Conservation (phyloP, 768 basidiomycete genomes). For the Auricularia heimuer region DNA sequence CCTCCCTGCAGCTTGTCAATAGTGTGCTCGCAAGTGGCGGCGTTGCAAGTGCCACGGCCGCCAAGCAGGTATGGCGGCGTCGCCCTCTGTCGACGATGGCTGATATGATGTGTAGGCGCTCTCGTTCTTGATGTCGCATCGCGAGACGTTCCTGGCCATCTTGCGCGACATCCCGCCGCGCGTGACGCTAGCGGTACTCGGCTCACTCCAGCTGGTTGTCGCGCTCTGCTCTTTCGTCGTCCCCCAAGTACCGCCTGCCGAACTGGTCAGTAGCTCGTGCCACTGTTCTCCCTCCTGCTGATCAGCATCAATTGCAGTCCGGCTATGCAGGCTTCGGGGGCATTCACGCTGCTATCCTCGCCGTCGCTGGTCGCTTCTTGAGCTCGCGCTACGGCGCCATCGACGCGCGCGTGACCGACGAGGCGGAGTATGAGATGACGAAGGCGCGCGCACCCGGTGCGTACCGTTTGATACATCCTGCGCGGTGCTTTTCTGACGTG, state of each 20-base stretch:
- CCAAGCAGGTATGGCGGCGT: slow-evolving; percentile 47
- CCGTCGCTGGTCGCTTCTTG: slow-evolving; percentile 63
- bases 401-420: slow-evolving; percentile 51
- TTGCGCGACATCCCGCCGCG: slow-evolving; percentile 64
- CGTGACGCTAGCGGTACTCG: slow-evolving; percentile 53
- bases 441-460: slow-evolving; percentile 46
- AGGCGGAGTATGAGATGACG: slow-evolving; percentile 51
- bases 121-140: slow-evolving; percentile 73
- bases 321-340: slow-evolving; percentile 63
- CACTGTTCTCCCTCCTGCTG: not conserved
- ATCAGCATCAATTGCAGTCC: not conserved
- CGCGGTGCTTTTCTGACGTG: not conserved
- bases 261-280: slow-evolving; percentile 48
- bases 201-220: slow-evolving; percentile 74
- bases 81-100: not conserved
- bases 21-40: slow-evolving; percentile 73
- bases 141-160: slow-evolving; percentile 73
- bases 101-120: slow-evolving; percentile 40
- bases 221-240: slow-evolving; percentile 59
- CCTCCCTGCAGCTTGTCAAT: slow-evolving; percentile 71
- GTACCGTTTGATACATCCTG: slow-evolving; percentile 9
- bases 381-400: slow-evolving; percentile 49
- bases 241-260: slow-evolving; percentile 62
- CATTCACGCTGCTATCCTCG: slow-evolving; percentile 70
- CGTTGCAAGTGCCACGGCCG: slow-evolving; percentile 51